Base-by-base conservation (phyloP, 768 basidiomycete genomes). In the Pulveroboletus sp. region DNA sequence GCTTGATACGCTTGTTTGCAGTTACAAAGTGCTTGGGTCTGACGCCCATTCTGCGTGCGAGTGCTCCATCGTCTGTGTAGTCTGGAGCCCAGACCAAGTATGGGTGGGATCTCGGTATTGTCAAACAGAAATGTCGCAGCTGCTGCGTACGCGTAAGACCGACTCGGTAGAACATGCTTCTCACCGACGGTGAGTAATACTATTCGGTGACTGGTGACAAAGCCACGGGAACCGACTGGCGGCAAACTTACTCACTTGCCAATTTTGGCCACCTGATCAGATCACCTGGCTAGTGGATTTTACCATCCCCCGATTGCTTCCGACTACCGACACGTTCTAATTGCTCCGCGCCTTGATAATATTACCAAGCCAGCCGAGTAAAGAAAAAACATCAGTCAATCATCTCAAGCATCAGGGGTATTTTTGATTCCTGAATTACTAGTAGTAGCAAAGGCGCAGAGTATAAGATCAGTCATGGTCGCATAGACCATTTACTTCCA, bases 51-150 rank as follows among this genome's bases (percentile, higher is more conserved):
- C 86, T 74, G n/a, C 76, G 74, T 19, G 72, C 72, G 36, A 80
- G 74, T 4, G 80, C 77, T 4, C 75, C 84, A 42, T 74, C 72
- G 45, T 84, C 81, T 12, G 77, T 77, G 57, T 74, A 77, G 61
- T 88, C 86, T 3, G 84, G 85, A 2, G 84, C 82, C 56, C 79
- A 86, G 25, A 88, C 79, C 45, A 84, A 55, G 62, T 56, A 66
- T 2, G 56, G 31, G 1, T 43, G 55, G 3, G 23, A 42, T 32
- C 45, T 58, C 14, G 47, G 45, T 21, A 36, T 4, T 33, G 41
- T 51, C 27, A 34, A 38, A 21, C 24, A 53, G 38, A 65, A 60
- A 40, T 16, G 19, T 34, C 55, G 63, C 34, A 48, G 29, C 11
- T 29, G 51, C 12, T 45, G 54, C 12, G 17, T 14, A 6, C 25